Conservation (phyloP, 140 eudicot species). For the Erigeron philadelphicus region DNA sequence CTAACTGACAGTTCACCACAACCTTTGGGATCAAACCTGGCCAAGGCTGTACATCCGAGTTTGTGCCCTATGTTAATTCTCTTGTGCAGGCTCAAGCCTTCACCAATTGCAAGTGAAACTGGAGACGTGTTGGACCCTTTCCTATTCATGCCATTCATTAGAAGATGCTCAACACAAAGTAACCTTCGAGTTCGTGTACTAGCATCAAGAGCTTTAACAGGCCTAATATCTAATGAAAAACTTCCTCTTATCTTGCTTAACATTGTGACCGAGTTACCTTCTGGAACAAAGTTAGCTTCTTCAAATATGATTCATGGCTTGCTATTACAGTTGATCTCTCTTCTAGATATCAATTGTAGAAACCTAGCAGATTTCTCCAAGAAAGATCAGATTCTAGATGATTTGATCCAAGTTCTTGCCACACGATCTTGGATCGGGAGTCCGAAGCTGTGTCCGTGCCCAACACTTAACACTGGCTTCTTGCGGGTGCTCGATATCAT, state of each 20-base stretch:
- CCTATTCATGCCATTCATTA: constrained; percentile 77
- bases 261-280: constrained; percentile 62
- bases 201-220: constrained; percentile 77
- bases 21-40: constrained; percentile 52
- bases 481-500: constrained; percentile 65
- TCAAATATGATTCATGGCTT: constrained; percentile 78
- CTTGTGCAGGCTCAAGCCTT: constrained; percentile 88
- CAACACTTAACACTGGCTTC: constrained; percentile 52
- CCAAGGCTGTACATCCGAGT: constrained; percentile 84
- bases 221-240: constrained; percentile 78
- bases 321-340: constrained; percentile 66
- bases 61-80: constrained; percentile 90
- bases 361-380: constrained; percentile 51
- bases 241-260: constrained; percentile 52
- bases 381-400: constrained; percentile 48
- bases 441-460: constrained; percentile 49
- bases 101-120: constrained; percentile 67
- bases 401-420: constrained; percentile 51
- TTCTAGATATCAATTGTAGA: constrained; percentile 71
- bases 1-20: constrained; percentile 41
- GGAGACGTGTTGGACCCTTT: constrained; percentile 79
- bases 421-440: constrained; percentile 68
- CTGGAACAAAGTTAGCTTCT: constrained; percentile 26
- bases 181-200: constrained; percentile 89
- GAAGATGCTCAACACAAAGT: constrained; percentile 84